These are phyloP conservation scores for Exophiala phaeomuriformis DNA, from an alignment of 2,329 filamentous ascomycete species.

Conservation along the genomic window DNA sequence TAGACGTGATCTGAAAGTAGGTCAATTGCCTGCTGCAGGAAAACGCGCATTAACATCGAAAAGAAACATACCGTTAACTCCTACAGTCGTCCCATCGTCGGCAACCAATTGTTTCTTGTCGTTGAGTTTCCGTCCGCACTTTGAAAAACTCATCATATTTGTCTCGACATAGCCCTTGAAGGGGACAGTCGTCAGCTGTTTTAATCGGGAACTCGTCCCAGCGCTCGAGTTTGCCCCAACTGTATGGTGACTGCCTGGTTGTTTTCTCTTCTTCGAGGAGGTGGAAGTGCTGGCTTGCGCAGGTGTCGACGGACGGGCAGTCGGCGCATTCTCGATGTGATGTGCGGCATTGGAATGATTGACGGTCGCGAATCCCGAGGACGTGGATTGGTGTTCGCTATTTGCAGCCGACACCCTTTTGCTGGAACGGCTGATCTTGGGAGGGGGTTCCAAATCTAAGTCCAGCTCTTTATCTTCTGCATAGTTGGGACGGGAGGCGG, in stretches of 20 bases:
- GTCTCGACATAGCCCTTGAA: conserved; percentile 47
- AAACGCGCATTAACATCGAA: neutral
- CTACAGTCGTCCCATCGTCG: conserved; percentile 80
- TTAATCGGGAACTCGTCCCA: conserved; percentile 31
- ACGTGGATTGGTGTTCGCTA: conserved; percentile 7
- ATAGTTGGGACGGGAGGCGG: conserved; percentile 79
- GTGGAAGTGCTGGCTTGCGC: conserved; percentile 38
- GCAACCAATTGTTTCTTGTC: conserved; percentile 68
- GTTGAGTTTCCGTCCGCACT: conserved; percentile 59
- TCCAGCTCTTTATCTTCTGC: conserved; percentile 90
- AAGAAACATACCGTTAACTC: conserved; percentile 64
- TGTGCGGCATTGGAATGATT: conserved; percentile 6
- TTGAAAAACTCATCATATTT: conserved; percentile 85
- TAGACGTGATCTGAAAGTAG: conserved; percentile 68
- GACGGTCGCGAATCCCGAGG: conserved; percentile 13
- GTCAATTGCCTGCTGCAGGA: conserved; percentile 16
- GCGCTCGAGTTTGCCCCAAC: conserved; percentile 32
- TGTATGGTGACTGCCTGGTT: conserved; percentile 43
- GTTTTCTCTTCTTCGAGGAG: conserved; percentile 78
- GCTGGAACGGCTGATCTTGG: conserved; percentile 30
- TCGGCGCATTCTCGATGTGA: conserved; percentile 1
- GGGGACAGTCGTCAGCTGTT: conserved; percentile 29
- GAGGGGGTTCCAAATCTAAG: conserved; percentile 66
- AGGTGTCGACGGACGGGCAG: conserved; percentile 41
- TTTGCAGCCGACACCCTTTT: conserved; percentile 17